Evolutionary conservation across 2,329 filamentous ascomycete genomes (phyloP).

Genomic region (Didymosphaeria variabile): DNA sequence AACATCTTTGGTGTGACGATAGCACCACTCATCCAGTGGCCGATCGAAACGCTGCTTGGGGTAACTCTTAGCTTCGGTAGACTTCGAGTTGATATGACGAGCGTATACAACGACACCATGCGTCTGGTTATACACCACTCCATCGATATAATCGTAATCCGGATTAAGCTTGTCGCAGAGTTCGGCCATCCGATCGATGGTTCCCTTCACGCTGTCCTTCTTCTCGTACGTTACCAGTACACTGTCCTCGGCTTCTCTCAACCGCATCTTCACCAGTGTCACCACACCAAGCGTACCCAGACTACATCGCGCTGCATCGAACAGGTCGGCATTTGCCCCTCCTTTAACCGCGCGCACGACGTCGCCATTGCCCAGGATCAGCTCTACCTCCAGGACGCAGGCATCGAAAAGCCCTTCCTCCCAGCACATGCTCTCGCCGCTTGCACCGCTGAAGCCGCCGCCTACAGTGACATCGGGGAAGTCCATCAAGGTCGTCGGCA

Average conservation of each 20-base stretch:
- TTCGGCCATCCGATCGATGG: conserved; percentile 48
- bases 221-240: conserved; percentile 56
- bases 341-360: conserved; percentile 57
- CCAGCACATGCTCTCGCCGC: conserved; percentile 72
- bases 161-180: conserved; percentile 41
- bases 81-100: conserved; percentile 10
- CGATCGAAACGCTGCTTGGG: conserved; percentile 39
- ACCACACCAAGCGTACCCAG: conserved; percentile 71
- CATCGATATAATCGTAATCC: conserved; percentile 54
- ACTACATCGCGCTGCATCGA: conserved; percentile 68
- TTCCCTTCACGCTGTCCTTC: conserved; percentile 51
- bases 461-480: conserved; percentile 73
- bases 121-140: conserved; percentile 51
- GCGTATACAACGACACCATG: conserved; percentile 18
- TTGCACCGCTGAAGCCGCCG: conserved; percentile 70
- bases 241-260: conserved; percentile 52
- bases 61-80: conserved; percentile 5
- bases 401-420: conserved; percentile 70
- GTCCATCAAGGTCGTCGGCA: conserved; percentile 72
- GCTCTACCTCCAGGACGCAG: conserved; percentile 66
- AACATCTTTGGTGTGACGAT: conserved; percentile 43
- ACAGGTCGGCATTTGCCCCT: conserved; percentile 63
- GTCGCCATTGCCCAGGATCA: conserved; percentile 68
- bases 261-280: conserved; percentile 60
- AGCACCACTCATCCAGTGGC: conserved; percentile 56